Percentiles rank a stretch among this genome's conserved stretches.
phyloP scores from a whole-genome alignment of 1,284 basidiomycete species.

The Sporisorium reilianum region DNA sequence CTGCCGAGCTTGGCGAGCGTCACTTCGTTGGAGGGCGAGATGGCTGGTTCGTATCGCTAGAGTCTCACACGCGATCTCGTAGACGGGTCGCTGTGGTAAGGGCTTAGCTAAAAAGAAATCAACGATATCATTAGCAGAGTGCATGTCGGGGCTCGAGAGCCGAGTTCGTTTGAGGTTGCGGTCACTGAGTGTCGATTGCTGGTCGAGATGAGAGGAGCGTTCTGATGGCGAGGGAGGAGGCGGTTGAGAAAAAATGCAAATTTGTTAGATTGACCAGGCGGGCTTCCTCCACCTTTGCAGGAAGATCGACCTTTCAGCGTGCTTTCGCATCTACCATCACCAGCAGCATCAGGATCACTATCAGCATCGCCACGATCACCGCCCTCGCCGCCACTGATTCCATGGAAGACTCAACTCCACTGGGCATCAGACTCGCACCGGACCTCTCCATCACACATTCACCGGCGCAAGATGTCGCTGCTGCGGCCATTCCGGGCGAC shows the following conservation, averaged over 20 bases:
- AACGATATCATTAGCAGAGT: neutral
- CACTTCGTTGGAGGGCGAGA: constrained; percentile 23
- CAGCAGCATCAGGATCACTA: neutral
- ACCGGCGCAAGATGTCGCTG: constrained; percentile 76
- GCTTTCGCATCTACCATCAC: neutral
- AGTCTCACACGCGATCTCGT: neutral
- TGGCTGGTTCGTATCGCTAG: constrained; percentile 7
- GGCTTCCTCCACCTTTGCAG: neutral
- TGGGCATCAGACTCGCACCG: too few species aligned
- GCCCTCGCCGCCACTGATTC: too few species aligned
- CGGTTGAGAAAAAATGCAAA: neutral
- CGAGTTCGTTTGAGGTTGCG: neutral
- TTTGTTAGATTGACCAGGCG: neutral
- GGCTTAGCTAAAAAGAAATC: neutral
- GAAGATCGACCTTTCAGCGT: neutral
- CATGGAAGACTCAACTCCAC: too few species aligned
- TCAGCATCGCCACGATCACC: neutral
- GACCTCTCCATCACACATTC: too few species aligned
- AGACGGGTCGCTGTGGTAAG: neutral
- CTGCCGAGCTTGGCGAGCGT: constrained; percentile 26
- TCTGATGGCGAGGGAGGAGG: neutral
- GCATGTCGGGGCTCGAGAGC: neutral
- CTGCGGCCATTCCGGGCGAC: constrained; percentile 84
- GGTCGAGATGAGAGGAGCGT: neutral
- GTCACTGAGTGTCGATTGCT: neutral